These are phyloP conservation scores for Aspergillus cristatus DNA, from an alignment of 495 filamentous ascomycete genomes.

Conservation along the genomic window DNA sequence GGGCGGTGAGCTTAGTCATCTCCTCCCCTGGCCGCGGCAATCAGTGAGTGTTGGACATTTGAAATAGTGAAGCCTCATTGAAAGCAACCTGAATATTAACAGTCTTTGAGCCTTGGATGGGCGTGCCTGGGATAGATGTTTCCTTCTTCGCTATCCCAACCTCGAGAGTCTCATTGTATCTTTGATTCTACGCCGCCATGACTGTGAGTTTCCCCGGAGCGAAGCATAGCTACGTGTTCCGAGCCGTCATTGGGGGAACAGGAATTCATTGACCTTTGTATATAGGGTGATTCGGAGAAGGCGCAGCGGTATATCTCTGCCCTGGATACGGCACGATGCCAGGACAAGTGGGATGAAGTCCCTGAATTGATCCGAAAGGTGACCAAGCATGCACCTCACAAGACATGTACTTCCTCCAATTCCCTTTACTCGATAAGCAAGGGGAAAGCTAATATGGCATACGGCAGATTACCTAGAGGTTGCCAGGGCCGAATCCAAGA, in stretches of 20 bases:
- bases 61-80: neutral
- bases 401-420: constrained; percentile 53
- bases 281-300: constrained; percentile 53
- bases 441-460: constrained; percentile 5
- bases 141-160: neutral
- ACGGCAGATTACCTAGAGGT: constrained; percentile 62
- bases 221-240: neutral
- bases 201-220: constrained; percentile 19
- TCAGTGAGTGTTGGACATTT: no score
- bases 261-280: constrained; percentile 15
- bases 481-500: constrained; percentile 60
- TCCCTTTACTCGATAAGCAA: constrained; percentile 10
- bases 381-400: constrained; percentile 82
- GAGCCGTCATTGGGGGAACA: neutral
- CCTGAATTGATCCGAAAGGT: constrained; percentile 85
- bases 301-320: constrained; percentile 67
- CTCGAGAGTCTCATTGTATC: neutral
- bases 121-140: neutral
- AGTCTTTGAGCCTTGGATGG: neutral
- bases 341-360: constrained; percentile 83
- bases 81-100: neutral
- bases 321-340: constrained; percentile 78
- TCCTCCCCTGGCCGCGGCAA: no score
- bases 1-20: no score
- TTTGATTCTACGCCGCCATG: constrained; percentile 18